Conservation (phyloP, 257 asterid genomes). For the Nicotiana sylvestris region DNA sequence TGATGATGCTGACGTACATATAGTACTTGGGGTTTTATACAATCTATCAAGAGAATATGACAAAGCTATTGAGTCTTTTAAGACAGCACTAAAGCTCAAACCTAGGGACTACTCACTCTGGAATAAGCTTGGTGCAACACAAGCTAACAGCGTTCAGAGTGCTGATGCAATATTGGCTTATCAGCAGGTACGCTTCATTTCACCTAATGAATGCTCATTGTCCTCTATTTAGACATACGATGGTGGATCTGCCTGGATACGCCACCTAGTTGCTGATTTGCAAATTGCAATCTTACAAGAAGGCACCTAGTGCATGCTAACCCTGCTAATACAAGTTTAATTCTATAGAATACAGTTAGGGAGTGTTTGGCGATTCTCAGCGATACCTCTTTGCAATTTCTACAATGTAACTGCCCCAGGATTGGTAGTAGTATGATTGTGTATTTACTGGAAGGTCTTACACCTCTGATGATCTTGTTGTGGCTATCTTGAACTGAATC, state of each 20-base stretch:
- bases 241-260: constrained; percentile 8
- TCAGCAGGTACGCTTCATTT: constrained; percentile 58
- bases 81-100: constrained; percentile 88
- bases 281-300: constrained; percentile 5
- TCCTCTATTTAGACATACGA: not conserved
- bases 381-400: not conserved
- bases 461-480: not conserved
- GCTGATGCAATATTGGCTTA: constrained; percentile 93
- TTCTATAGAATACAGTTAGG: not conserved
- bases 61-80: constrained; percentile 88
- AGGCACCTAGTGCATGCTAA: not conserved
- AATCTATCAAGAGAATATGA: constrained; percentile 87
- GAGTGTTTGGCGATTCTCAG: not conserved
- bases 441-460: not conserved
- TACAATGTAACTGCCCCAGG: not conserved
- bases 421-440: not conserved
- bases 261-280: not conserved
- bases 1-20: constrained; percentile 96
- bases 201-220: not conserved
- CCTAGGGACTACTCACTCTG: constrained; percentile 97
- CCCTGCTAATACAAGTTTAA: not conserved
- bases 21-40: constrained; percentile 92
- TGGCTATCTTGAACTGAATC: not conserved
- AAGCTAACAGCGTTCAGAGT: constrained; percentile 96
- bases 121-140: constrained; percentile 99